Base-by-base conservation (phyloP, 371 early-diverging fungal genomes). In the Actinomortierella ambigua region DNA sequence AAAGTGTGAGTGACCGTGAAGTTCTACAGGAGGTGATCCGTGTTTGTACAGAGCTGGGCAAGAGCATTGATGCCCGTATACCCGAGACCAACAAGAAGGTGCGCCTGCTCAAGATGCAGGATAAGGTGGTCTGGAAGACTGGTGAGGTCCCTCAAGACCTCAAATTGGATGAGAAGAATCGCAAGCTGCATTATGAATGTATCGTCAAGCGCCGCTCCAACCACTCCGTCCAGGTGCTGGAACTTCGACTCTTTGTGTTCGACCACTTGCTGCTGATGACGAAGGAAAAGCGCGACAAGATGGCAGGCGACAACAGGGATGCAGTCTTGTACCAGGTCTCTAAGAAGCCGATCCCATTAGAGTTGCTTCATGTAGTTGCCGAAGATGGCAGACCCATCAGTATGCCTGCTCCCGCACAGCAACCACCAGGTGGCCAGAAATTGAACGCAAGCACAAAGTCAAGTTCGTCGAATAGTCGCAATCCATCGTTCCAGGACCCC, bases 261-360 rank as follows among this genome's bases (percentile, higher is more conserved):
- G 98, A 97, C 67, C 93, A 96, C 61, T 82, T 85, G 57, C 65
- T 97, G 20, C 65, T 97, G 13, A 82, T 96, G 75, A 85, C 92
- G 43, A 92, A 91, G 61, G 79, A 81, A 44, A 85, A 86, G 80
- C 75, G 75, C 14, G 67, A 67, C 58, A 66, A 67, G 42, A 23
- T 48, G 15, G 63, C 51, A 5, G 69, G 65, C 49, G 22, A 67
- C 68, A 64, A 88, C 57, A 76, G 77, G 63, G 82, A 90, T 68
- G 62, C 75, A 63, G 67, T 82, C 63, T 53, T 57, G 0, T 73
- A 73, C 20, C 88, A 90, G 59, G 79, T 92, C 3, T 82, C 81
- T 59, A 81, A 85, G 68, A 63, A 67, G 82, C 93, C 92, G 7
- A 89, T 94, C 24, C 93, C 95, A 13, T 66, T 92, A 46, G 90